Conservation (phyloP, 2,329 filamentous ascomycete genomes). For the Samsoniella hepiali region DNA sequence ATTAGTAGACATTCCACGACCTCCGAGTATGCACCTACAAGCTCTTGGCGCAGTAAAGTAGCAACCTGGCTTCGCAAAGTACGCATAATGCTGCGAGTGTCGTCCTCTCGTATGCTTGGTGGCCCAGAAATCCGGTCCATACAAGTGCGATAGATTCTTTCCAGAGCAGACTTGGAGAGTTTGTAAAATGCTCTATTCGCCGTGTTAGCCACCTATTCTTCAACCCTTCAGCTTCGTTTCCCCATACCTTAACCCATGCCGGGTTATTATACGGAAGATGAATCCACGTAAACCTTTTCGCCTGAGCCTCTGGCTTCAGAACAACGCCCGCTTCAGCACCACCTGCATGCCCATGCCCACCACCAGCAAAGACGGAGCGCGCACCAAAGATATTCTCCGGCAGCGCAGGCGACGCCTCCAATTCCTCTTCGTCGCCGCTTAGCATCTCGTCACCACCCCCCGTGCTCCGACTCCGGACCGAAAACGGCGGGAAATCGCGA, state of each 20-base stretch:
- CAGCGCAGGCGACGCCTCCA: conserved; percentile 30
- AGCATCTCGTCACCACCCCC: conserved; percentile 23
- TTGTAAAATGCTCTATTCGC: conserved; percentile 41
- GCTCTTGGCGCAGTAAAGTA: conserved; percentile 41
- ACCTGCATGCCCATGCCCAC: background rate
- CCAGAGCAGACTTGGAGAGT: conserved; percentile 38
- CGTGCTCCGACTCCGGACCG: conserved; percentile 34
- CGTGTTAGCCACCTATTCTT: conserved; percentile 22
- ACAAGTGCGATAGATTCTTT: conserved; percentile 38
- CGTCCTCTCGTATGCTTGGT: conserved; percentile 47
- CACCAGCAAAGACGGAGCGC: conserved; percentile 17
- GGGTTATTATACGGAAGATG: conserved; percentile 57
- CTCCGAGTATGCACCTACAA: conserved; percentile 25
- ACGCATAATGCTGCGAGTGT: conserved; percentile 48
- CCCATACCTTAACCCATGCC: conserved; percentile 52
- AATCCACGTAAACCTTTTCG: conserved; percentile 55
- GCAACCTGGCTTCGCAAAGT: conserved; percentile 48
- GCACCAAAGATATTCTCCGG: conserved; percentile 35
- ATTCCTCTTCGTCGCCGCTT: conserved; percentile 23
- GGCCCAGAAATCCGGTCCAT: conserved; percentile 47
- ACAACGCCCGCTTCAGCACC: conserved; percentile 30
- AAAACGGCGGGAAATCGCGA: conserved; percentile 36
- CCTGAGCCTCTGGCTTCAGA: conserved; percentile 31
- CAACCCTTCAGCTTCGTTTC: conserved; percentile 10
- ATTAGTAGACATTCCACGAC: background rate